These are phyloP conservation scores for Torulaspora maleeae DNA, from an alignment of 805 yeast species.

Conservation along the genomic window DNA sequence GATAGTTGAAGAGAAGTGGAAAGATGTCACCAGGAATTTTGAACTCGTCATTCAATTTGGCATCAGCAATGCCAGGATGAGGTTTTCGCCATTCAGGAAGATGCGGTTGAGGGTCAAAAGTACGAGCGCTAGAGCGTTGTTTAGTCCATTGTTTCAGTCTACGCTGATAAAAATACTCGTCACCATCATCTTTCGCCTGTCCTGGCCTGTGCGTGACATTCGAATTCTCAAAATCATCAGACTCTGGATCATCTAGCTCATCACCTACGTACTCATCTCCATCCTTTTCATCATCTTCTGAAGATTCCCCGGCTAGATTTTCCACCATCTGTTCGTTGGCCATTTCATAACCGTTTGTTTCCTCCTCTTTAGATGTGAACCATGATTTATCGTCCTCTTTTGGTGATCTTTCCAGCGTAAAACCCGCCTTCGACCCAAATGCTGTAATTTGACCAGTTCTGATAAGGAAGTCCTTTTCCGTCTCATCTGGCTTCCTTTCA, in stretches of 20 bases:
- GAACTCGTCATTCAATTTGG: slow-evolving; percentile 63
- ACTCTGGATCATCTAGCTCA: slow-evolving; percentile 13
- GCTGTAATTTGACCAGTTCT: slow-evolving; percentile 94
- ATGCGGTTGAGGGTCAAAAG: slow-evolving; percentile 18
- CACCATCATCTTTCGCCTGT: slow-evolving; percentile 67
- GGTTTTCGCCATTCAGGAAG: slow-evolving; percentile 64
- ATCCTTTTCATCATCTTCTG: slow-evolving; percentile 22
- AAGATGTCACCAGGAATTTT: slow-evolving; percentile 87
- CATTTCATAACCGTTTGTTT: slow-evolving; percentile 8
- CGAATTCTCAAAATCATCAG: slow-evolving; percentile 19
- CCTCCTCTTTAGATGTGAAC: neutral
- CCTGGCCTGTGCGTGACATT: slow-evolving; percentile 27
- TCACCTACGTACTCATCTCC: slow-evolving; percentile 26
- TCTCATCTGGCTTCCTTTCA: slow-evolving; percentile 57
- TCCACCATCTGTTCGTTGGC: slow-evolving; percentile 25
- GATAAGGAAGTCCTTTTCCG: slow-evolving; percentile 72
- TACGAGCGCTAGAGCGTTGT: slow-evolving; percentile 44
- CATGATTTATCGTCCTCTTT: slow-evolving; percentile 21
- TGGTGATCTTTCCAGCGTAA: slow-evolving; percentile 38
- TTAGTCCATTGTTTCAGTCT: slow-evolving; percentile 59
- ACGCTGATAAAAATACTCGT: slow-evolving; percentile 56
- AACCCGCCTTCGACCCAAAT: slow-evolving; percentile 67
- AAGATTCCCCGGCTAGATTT: slow-evolving; percentile 23
- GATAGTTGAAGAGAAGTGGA: slow-evolving; percentile 84
- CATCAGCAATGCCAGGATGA: slow-evolving; percentile 75